phyloP scores from a whole-genome alignment of 208 protist species.

The Leishmania arabica region DNA sequence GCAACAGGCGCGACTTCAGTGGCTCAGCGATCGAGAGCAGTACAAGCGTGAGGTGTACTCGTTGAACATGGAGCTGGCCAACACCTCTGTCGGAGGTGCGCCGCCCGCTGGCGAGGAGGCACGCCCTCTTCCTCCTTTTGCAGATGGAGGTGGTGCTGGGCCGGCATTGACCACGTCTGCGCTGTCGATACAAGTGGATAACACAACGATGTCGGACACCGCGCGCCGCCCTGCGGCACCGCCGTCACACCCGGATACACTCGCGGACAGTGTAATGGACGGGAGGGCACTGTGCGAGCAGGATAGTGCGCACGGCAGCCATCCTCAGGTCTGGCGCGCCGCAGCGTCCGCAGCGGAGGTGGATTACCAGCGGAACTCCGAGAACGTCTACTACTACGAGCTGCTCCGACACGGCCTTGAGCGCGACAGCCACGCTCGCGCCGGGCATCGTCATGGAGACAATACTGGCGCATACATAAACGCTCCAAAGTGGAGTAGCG shows the following conservation, averaged over 20 bases:
- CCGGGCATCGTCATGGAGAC: background rate
- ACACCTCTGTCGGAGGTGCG: background rate
- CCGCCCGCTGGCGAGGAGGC: background rate
- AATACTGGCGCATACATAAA: background rate
- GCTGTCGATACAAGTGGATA: constrained; percentile 7
- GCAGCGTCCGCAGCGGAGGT: background rate
- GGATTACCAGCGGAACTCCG: background rate
- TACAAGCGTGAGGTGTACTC: constrained; percentile 32
- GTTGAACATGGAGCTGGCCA: constrained; percentile 32
- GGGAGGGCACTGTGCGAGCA: background rate
- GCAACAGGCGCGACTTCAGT: constrained; percentile 16
- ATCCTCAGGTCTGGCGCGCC: background rate
- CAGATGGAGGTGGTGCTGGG: background rate
- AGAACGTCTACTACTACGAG: constrained; percentile 8
- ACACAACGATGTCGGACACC: background rate
- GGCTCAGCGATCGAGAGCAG: constrained; percentile 2
- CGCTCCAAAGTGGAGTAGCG: background rate
- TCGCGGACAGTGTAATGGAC: background rate
- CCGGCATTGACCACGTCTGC: background rate
- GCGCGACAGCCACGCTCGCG: background rate
- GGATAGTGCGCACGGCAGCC: background rate
- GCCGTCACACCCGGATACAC: background rate
- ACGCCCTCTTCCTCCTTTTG: background rate
- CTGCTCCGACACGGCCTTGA: background rate
- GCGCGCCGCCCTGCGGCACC: background rate